Percentiles rank a stretch among this genome's conserved stretches.
phyloP scores from a whole-genome alignment of 345 rosid species.

The Boechera divaricarpa region DNA sequence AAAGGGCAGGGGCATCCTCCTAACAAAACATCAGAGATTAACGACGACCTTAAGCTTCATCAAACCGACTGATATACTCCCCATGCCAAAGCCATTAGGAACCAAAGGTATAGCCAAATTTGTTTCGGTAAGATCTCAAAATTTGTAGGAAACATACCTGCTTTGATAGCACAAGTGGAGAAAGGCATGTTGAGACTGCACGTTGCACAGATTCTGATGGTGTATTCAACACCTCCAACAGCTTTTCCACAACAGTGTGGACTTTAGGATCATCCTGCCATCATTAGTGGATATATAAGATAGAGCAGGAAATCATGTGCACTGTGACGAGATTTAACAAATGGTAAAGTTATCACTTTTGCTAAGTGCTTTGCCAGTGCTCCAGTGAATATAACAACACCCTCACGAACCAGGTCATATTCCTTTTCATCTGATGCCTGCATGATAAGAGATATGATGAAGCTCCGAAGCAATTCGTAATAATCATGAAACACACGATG shows the following conservation, averaged over 20 bases:
- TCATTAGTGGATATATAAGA: slow-evolving; percentile 35
- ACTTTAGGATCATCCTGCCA: slow-evolving; percentile 97
- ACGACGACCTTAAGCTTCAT: slow-evolving; percentile 9
- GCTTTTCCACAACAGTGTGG: slow-evolving; percentile 86
- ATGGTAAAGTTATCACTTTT: slow-evolving; percentile 55
- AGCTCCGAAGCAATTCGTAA: slow-evolving; percentile 2
- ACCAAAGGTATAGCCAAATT: slow-evolving; percentile 21
- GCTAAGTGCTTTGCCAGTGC: slow-evolving; percentile 92
- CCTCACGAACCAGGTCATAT: slow-evolving; percentile 97
- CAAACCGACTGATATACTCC: slow-evolving; percentile 1
- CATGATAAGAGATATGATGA: slow-evolving; percentile 39
- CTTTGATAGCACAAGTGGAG: slow-evolving; percentile 87
- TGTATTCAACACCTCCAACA: slow-evolving; percentile 94
- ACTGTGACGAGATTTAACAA: not conserved
- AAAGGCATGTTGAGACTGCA: slow-evolving; percentile 86
- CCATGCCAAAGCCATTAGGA: slow-evolving; percentile 22
- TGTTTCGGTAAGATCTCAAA: slow-evolving; percentile 1
- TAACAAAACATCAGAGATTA: slow-evolving; percentile 39
- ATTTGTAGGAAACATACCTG: slow-evolving; percentile 56
- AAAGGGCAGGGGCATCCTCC: slow-evolving; percentile 80
- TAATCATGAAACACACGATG: slow-evolving; percentile 16
- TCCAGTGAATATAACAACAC: slow-evolving; percentile 96
- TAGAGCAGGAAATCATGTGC: slow-evolving; percentile 18
- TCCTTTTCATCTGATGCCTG: slow-evolving; percentile 93
- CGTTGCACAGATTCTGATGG: slow-evolving; percentile 99